These are phyloP conservation scores for Talaromyces ruber DNA, from an alignment of 495 filamentous ascomycete species.

Conservation along the genomic window DNA sequence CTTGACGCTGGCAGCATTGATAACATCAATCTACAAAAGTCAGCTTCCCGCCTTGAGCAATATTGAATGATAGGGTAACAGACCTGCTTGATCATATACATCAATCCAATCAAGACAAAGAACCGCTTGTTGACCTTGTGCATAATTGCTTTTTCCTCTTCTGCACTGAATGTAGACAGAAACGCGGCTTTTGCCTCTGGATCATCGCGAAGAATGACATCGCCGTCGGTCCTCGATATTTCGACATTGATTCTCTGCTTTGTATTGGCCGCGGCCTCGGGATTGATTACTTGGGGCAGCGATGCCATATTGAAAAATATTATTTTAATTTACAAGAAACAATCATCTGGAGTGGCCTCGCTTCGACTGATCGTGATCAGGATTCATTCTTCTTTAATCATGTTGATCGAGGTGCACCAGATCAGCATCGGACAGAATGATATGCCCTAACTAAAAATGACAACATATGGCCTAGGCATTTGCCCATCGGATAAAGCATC, in stretches of 20 bases:
- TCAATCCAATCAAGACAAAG: neutral
- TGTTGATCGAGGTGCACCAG: neutral
- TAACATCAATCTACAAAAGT: conserved; percentile 17
- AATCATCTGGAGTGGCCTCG: neutral
- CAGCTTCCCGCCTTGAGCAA: neutral
- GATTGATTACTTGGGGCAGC: neutral
- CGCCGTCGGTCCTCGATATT: neutral
- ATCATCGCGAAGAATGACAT: neutral
- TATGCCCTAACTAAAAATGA: neutral
- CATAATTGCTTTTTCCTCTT: neutral
- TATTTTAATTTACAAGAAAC: neutral
- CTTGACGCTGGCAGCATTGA: conserved; percentile 25
- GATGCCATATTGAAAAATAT: neutral
- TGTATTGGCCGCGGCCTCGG: neutral
- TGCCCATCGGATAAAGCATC: neutral
- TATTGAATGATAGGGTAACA: neutral
- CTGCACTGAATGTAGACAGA: neutral
- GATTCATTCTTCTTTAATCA: neutral
- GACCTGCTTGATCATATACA: neutral
- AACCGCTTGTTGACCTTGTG: neutral
- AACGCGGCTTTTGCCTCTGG: neutral
- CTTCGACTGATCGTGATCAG: neutral
- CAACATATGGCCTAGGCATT: neutral
- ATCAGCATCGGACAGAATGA: neutral
- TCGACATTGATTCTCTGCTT: neutral